Evolutionary conservation across 495 filamentous ascomycete species (phyloP), one percentile per base, ranked within the genome.

Genomic region (Diplogelasinospora grovesii): DNA sequence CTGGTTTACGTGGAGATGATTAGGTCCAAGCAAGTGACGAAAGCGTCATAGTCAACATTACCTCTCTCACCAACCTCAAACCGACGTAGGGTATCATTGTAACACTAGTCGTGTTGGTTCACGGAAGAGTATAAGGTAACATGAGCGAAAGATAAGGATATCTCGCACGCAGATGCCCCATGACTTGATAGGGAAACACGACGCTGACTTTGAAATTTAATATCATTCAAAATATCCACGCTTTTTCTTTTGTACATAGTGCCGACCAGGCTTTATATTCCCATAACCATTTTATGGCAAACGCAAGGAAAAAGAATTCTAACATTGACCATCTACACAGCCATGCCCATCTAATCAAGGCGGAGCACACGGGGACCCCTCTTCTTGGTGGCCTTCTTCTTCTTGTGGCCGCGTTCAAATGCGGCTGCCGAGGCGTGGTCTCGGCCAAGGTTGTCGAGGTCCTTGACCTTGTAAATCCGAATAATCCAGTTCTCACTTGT

Each of bases 401-500:
- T 94, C 81, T 95, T 96, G 53, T 85, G 79, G 4, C 93, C 93
- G 46, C 81, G 82, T 52, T 95, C 89, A 62, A 97, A 99, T 23
- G 87, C 84, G 25, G 79, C 75, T 2, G 87, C 93, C 36, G 77
- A 78, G 21, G 72, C 77, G 64, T 97, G 92, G 53, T 94, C 88
- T 55, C 93, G 77, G 20, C 88, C 92, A 36, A 99, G 68, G 56
- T 96, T 97, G 65, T 99, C 93, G 24, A 96, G 81, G 51, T 94
- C 89, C 68, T 99, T 99, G 56, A 99, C 93, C 72, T 99, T 99
- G 73, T 94, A 99, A 59, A 99, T 97, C 36, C 93, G 74, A 59
- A 99, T 96, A 60, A 99, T 99, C 93, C 93, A 99, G 73, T 99
- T 99, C 74, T 99, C 93, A 52, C 86, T 94, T 29, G 93, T 99